Conservation (phyloP, 345 rosid genomes). For the Gossypium stocksii region DNA sequence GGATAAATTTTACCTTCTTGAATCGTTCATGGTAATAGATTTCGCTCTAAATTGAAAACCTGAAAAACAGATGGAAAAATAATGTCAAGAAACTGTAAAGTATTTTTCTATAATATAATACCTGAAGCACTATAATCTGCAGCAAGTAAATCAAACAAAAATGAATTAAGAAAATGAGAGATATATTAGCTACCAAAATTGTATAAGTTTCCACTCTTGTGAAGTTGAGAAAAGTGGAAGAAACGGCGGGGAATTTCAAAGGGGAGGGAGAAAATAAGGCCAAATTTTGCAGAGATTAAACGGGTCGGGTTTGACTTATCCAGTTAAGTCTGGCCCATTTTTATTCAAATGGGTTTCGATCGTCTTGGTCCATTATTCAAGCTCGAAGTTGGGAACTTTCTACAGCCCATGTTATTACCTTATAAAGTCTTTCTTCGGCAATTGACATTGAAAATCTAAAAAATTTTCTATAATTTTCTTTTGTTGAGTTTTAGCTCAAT, state of each 20-base stretch:
- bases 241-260: slow-evolving; percentile 1
- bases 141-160: not conserved
- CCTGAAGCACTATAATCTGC: not conserved
- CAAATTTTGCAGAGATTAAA: not conserved
- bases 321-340: not conserved
- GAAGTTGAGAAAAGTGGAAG: not conserved
- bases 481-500: too few species aligned
- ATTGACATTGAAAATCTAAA: too few species aligned
- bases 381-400: not conserved
- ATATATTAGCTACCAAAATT: not conserved
- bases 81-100: not conserved
- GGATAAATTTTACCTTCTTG: not conserved
- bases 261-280: not conserved
- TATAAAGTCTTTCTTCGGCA: too few species aligned
- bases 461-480: too few species aligned
- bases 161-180: not conserved
- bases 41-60: not conserved
- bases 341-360: not conserved
- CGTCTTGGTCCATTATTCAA: not conserved
- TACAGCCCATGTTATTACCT: too few species aligned
- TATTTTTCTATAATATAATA: not conserved
- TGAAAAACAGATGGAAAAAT: not conserved
- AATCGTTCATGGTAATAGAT: not conserved
- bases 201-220: not conserved
- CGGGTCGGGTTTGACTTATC: not conserved